Evolutionary conservation across 1,284 basidiomycete genomes (phyloP), one percentile per base, ranked within the genome.

Genomic region (Sporisorium scitamineum): DNA sequence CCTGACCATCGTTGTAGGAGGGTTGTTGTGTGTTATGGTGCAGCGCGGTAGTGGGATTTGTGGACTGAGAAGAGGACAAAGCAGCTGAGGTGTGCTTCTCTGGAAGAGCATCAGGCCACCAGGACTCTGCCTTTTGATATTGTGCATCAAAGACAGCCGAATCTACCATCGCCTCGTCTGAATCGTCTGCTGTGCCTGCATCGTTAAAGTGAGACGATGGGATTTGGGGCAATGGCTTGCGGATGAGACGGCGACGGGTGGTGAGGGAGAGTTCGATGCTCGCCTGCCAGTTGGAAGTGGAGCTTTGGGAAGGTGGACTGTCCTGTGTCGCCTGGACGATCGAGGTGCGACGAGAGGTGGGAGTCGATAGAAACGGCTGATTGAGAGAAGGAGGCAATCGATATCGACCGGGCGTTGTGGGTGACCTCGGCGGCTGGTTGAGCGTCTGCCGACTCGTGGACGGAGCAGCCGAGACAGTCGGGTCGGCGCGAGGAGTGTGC

Each of bases 211-310:
- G 52, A 2, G 55, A 51, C 2, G 62, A 57, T n/a, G 80, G 80
- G 13, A 80, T 39, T 34, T 71, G 63, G 2, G 80, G 80, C n/a
- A 81, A 60, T 3, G 80, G 78, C 54, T 81, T 81, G 55, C 80
- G 76, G 39, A 81, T 80, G 60, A 81, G 76, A 22, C 80, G 69
- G 16, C 78, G 66, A 6, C 73, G 71, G 2, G 80, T 81, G n/a
- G 78, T 73, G 11, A 79, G 62, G 22, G 73, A 77, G 37, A 79
- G 69, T 31, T 79, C 74, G 62, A 77, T 63, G 66, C 75, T 73
- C 3, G 70, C 66, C 39, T 73, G 66, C 75, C 75, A 77, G 41
- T 77, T 72, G 44, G 75, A 77, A 42, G 61, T 45, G 16, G 69
- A 61, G 52, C 62, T 53, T 3, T 58, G 54, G 14, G 57, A 47